A percentile compares a stretch with the other conserved stretches of the same genome.
Conservation (phyloP, 345 rosid species). For the Physaria fendleri region DNA sequence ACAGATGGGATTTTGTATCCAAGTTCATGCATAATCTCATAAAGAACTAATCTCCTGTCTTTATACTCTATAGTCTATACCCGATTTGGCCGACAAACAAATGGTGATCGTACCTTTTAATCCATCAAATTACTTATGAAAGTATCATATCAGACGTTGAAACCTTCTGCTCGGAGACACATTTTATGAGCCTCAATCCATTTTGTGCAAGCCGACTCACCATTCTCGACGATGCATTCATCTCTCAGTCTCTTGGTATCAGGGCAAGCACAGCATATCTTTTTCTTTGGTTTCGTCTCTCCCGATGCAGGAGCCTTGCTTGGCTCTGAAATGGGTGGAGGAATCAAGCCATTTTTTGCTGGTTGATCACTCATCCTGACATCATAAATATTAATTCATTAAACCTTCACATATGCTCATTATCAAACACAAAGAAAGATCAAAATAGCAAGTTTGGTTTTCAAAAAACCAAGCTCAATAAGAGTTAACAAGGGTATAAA, state of each 20-base stretch:
- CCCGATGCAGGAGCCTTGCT: constrained; percentile 33
- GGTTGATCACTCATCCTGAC: constrained; percentile 55
- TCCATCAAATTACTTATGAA: neutral
- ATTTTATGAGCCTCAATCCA: constrained; percentile 91
- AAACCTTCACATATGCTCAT: neutral
- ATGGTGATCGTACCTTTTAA: neutral
- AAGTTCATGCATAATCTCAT: neutral
- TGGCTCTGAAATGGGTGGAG: constrained; percentile 33
- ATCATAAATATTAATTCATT: neutral
- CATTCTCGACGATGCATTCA: constrained; percentile 81
- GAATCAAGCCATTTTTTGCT: constrained; percentile 34
- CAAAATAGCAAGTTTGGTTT: neutral
- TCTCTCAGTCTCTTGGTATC: constrained; percentile 87
- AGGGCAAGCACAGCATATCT: constrained; percentile 90
- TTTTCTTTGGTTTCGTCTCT: constrained; percentile 79
- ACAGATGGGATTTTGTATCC: constrained; percentile 14
- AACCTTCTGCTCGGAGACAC: constrained; percentile 92
- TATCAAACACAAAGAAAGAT: neutral
- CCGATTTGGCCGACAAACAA: constrained; percentile 22
- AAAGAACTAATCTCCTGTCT: constrained; percentile 1
- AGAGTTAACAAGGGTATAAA: neutral
- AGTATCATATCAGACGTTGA: constrained; percentile 47
- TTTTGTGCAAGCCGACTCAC: constrained; percentile 80
- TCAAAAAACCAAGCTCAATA: neutral
- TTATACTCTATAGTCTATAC: neutral